These are phyloP conservation scores for Excoecaria agallocha DNA, from an alignment of 345 rosid genomes.

Conservation along the genomic window DNA sequence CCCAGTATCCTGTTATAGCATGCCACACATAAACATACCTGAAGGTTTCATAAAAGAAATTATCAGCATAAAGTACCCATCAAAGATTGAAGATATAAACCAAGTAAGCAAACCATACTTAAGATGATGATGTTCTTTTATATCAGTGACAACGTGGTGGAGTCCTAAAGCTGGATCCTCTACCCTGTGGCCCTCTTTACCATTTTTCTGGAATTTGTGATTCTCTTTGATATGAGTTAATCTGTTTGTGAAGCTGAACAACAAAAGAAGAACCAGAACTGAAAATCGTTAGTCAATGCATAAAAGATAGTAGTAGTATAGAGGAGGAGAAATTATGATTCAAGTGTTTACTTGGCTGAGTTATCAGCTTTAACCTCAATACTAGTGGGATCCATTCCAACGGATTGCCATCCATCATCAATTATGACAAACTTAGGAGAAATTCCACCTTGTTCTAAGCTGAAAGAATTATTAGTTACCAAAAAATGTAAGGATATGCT, in stretches of 20 bases:
- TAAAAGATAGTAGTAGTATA: background rate
- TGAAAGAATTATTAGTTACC: slow-evolving; percentile 23
- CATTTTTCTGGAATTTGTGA: slow-evolving; percentile 62
- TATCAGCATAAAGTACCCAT: background rate
- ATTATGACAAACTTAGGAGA: slow-evolving; percentile 63
- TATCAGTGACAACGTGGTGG: slow-evolving; percentile 47
- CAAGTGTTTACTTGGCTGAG: slow-evolving; percentile 50
- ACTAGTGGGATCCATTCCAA: slow-evolving; percentile 56
- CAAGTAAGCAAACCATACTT: slow-evolving; percentile 34
- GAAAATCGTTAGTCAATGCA: background rate
- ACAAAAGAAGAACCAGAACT: slow-evolving; percentile 5
- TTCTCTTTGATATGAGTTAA: slow-evolving; percentile 60
- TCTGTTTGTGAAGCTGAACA: slow-evolving; percentile 59
- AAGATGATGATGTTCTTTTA: slow-evolving; percentile 50
- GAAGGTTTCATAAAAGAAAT: slow-evolving; percentile 6
- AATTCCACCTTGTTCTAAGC: slow-evolving; percentile 56
- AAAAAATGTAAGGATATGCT: background rate
- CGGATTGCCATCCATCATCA: slow-evolving; percentile 75
- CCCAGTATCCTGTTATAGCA: slow-evolving; percentile 74
- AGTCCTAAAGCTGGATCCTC: slow-evolving; percentile 65
- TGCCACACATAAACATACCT: slow-evolving; percentile 64
- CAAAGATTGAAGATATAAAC: background rate
- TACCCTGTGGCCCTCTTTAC: slow-evolving; percentile 48
- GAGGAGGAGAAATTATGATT: background rate
- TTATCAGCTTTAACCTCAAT: slow-evolving; percentile 48